These are phyloP conservation scores for Marasmius oreades DNA, from an alignment of 1,284 basidiomycete genomes.

Conservation along the genomic window DNA sequence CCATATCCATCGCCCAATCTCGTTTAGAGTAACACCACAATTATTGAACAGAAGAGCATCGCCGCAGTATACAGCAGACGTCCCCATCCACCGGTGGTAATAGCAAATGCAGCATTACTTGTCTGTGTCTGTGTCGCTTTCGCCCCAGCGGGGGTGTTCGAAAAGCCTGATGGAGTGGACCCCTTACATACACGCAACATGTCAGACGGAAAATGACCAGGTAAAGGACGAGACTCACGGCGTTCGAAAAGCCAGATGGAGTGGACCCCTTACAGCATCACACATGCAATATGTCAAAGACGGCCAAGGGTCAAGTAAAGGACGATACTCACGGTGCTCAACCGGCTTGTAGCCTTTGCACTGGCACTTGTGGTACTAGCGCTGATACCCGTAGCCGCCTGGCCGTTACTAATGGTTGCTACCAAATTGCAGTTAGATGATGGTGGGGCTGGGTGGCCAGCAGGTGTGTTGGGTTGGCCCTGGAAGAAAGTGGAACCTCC, in stretches of 20 bases:
- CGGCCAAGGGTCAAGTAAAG: neutral
- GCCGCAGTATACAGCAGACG: neutral
- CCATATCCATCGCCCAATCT: neutral
- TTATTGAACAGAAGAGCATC: neutral
- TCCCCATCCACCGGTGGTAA: neutral
- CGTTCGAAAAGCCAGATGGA: too few relatives aligned
- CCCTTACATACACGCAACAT: neutral
- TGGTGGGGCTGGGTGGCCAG: slow-evolving; percentile 53
- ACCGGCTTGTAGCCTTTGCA: neutral
- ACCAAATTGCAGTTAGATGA: slow-evolving; percentile 49
- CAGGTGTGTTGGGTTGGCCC: slow-evolving; percentile 55
- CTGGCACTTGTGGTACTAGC: neutral
- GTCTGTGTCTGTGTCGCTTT: neutral
- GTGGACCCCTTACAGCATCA: too few relatives aligned
- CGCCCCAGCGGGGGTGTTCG: neutral
- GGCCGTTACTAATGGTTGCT: slow-evolving; percentile 37
- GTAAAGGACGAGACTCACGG: neutral
- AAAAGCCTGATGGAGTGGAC: neutral
- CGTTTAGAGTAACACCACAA: neutral
- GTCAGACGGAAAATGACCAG: too few relatives aligned
- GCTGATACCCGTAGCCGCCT: neutral
- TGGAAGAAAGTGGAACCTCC: slow-evolving; percentile 64
- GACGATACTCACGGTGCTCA: neutral
- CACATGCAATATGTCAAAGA: neutral
- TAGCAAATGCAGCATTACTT: neutral